Evolutionary conservation across 768 basidiomycete species (phyloP).

Genomic region (Leccinellum luteum): DNA sequence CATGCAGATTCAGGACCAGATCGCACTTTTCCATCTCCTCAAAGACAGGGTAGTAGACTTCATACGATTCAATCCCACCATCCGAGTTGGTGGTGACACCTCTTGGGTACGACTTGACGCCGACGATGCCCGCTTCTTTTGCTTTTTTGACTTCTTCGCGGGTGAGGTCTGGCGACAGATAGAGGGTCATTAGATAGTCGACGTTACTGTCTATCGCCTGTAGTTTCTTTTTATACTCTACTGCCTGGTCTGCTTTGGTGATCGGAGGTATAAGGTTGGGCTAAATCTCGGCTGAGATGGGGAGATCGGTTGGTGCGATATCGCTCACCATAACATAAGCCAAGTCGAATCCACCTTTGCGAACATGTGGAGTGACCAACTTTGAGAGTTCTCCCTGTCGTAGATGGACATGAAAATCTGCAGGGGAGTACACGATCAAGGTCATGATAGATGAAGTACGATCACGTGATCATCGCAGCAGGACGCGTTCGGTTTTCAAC

Average conservation of each 20-base stretch:
- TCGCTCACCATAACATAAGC: constrained; percentile 92
- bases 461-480: constrained; percentile 26
- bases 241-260: constrained; percentile 73
- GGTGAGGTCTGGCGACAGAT: constrained; percentile 88
- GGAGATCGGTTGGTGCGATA: constrained; percentile 6
- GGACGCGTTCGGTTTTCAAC: constrained; percentile 34
- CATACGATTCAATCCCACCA: constrained; percentile 94
- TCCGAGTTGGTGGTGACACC: constrained; percentile 98
- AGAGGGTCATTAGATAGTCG: constrained; percentile 94
- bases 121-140: constrained; percentile 74
- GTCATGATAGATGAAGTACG: constrained; percentile 26
- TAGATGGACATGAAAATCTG: constrained; percentile 96
- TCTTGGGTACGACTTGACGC: constrained; percentile 95
- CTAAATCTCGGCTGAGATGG: constrained; percentile 39
- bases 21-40: constrained; percentile 89
- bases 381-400: constrained; percentile 80
- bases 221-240: constrained; percentile 76
- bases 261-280: constrained; percentile 93
- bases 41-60: constrained; percentile 90
- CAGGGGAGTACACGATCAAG: constrained; percentile 49
- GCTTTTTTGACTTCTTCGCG: constrained; percentile 91
- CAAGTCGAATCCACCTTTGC: constrained; percentile 82
- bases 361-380: constrained; percentile 88
- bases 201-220: constrained; percentile 71
- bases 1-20: constrained; percentile 96